These are phyloP conservation scores for Taphrina confusa DNA, from an alignment of 1,139 yeast species.

Conservation along the genomic window DNA sequence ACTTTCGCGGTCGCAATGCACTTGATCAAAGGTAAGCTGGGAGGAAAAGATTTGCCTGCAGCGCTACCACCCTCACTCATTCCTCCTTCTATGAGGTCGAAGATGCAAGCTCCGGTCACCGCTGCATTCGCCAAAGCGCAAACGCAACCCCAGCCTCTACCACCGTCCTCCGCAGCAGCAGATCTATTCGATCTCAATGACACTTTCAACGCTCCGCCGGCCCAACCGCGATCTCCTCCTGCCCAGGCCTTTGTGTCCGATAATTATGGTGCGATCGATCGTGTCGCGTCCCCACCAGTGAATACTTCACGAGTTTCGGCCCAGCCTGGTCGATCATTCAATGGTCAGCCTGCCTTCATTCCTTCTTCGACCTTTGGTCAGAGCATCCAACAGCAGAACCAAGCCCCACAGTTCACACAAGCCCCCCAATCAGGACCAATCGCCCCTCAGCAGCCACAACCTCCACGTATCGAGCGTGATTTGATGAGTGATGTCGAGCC, in stretches of 20 bases:
- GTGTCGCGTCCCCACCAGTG: conserved; percentile 30
- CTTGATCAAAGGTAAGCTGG: conserved; percentile 77
- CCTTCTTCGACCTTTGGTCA: conserved; percentile 77
- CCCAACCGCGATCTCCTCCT: conserved; percentile 40
- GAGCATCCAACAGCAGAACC: conserved; percentile 40
- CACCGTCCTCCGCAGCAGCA: conserved; percentile 35
- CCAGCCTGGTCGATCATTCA: conserved; percentile 9
- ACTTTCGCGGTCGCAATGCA: conserved; percentile 95
- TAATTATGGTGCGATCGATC: conserved; percentile 33
- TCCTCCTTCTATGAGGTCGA: conserved; percentile 39
- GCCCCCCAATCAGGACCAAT: not conserved
- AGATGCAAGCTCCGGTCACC: conserved; percentile 26
- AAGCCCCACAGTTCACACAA: conserved; percentile 40
- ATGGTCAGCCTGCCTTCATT: conserved; percentile 46
- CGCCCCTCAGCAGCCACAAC: not conserved
- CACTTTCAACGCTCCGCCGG: conserved; percentile 49
- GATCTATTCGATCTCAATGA: conserved; percentile 46
- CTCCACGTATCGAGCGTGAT: conserved; percentile 25
- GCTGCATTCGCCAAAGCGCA: conserved; percentile 37
- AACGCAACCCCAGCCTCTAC: conserved; percentile 12
- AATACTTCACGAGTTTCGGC: not conserved
- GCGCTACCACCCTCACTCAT: conserved; percentile 46
- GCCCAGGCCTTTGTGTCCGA: conserved; percentile 39
- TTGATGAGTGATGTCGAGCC: conserved; percentile 35
- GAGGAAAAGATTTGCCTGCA: conserved; percentile 76